Conservation (phyloP, 2,329 filamentous ascomycete genomes). For the Xylariomycetidae sp. region DNA sequence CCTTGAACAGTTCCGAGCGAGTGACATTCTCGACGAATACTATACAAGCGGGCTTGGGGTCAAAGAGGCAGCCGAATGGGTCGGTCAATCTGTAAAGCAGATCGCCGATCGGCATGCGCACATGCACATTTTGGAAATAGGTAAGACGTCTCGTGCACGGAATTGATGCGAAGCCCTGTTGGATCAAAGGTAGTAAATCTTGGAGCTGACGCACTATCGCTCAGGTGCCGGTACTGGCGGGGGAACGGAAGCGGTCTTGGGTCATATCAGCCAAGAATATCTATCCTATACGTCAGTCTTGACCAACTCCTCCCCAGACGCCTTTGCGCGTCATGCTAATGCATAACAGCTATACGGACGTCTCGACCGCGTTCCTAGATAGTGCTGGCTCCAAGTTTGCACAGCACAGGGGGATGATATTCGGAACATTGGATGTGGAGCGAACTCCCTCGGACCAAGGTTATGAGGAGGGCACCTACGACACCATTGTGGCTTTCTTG, state of each 20-base stretch:
- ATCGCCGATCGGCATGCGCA: conserved; percentile 7
- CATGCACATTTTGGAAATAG: conserved; percentile 11
- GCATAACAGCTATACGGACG: conserved; percentile 39
- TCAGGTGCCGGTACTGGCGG: conserved; percentile 31
- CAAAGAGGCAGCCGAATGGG: conserved; percentile 1
- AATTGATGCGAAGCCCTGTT: background rate
- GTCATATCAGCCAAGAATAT: conserved; percentile 15
- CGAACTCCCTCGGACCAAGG: conserved; percentile 24
- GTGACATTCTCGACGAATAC: conserved; percentile 10
- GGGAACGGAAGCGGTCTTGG: conserved; percentile 29
- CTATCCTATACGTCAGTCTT: conserved; percentile 29
- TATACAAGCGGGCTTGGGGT: conserved; percentile 6
- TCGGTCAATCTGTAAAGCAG: conserved; percentile 5
- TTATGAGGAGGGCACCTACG: conserved; percentile 19
- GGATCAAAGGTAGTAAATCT: background rate
- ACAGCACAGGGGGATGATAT: conserved; percentile 22
- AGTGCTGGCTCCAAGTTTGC: conserved; percentile 23
- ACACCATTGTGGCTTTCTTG: conserved; percentile 26
- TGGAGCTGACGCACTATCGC: background rate
- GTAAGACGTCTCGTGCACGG: conserved; percentile 2
- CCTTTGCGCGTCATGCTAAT: no score
- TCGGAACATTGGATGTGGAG: conserved; percentile 23
- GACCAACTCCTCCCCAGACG: no score
- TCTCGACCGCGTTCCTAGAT: conserved; percentile 32
- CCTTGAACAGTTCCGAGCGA: conserved; percentile 11